Conservation (phyloP, 495 filamentous ascomycete species). For the Hypoxylon lenormandii region DNA sequence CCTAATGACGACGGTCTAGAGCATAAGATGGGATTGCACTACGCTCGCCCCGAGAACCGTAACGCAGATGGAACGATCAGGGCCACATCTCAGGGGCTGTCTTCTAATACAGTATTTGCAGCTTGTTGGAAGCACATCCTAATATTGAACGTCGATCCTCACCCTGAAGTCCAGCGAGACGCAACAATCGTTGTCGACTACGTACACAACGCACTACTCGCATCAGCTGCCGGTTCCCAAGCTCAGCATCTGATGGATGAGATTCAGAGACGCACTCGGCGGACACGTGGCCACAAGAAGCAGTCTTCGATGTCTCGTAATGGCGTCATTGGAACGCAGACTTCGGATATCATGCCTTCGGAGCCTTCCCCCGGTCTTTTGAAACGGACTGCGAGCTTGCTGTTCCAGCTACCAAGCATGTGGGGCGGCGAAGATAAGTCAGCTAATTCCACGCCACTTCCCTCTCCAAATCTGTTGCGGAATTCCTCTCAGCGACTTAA, state of each 20-base stretch:
- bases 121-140: conserved; percentile 94
- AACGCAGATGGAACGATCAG: conserved; percentile 64
- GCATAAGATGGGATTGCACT: conserved; percentile 68
- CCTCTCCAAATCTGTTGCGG: conserved; percentile 60
- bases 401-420: conserved; percentile 61
- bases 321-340: conserved; percentile 53
- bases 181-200: conserved; percentile 84
- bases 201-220: conserved; percentile 78
- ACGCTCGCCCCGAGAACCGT: conserved; percentile 63
- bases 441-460: conserved; percentile 45
- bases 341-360: conserved; percentile 55
- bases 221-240: conserved; percentile 77
- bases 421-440: conserved; percentile 65
- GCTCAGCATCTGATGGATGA: conserved; percentile 81
- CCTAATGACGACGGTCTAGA: conserved; percentile 65
- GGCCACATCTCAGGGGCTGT: conserved; percentile 66
- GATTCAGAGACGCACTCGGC: conserved; percentile 71
- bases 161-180: conserved; percentile 89
- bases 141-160: conserved; percentile 89
- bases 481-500: conserved; percentile 53
- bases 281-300: conserved; percentile 61
- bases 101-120: conserved; percentile 87
- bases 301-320: conserved; percentile 58
- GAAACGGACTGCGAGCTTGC: conserved; percentile 66
- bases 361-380: conserved; percentile 62